Evolutionary conservation across 108 stramenopile species (phyloP).

Genomic region (Schizochytrium sp.): DNA sequence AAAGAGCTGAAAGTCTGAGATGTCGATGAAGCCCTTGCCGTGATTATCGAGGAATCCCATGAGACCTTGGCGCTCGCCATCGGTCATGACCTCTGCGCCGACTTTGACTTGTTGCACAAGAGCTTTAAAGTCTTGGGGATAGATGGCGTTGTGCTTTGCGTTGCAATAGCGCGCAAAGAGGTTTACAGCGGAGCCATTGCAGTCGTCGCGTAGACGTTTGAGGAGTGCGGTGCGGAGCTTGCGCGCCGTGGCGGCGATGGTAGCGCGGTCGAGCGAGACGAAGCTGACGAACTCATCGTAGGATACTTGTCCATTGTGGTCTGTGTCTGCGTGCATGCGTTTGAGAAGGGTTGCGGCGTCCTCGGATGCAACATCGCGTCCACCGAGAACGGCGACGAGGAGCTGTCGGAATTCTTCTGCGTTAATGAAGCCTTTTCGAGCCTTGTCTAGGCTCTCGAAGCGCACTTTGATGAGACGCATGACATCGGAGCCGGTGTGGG

Average conservation of each 20-base stretch:
- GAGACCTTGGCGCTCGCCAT: background rate
- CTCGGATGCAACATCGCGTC: background rate
- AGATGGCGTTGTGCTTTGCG: background rate
- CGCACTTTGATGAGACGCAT: background rate
- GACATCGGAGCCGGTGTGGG: background rate
- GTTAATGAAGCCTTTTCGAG: background rate
- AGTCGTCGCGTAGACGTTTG: background rate
- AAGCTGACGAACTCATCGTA: slow-evolving; percentile 18
- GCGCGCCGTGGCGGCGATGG: background rate
- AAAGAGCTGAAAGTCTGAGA: slow-evolving; percentile 10
- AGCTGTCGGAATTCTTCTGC: background rate
- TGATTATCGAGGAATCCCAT: background rate
- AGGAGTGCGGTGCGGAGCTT: background rate
- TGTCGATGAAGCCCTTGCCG: background rate
- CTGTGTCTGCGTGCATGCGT: background rate
- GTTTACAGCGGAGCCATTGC: background rate
- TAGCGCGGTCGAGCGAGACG: background rate
- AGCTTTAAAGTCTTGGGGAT: background rate
- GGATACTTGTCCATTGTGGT: background rate
- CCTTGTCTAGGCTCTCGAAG: background rate
- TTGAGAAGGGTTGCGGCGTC: background rate
- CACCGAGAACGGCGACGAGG: background rate
- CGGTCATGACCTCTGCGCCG: background rate
- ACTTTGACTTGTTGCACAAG: background rate
- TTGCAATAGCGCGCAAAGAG: background rate